A percentile compares a stretch with the other conserved stretches of the same genome.
phyloP scores from a whole-genome alignment of 2,329 filamentous ascomycete genomes.

The Pseudopithomyces chartarum region DNA sequence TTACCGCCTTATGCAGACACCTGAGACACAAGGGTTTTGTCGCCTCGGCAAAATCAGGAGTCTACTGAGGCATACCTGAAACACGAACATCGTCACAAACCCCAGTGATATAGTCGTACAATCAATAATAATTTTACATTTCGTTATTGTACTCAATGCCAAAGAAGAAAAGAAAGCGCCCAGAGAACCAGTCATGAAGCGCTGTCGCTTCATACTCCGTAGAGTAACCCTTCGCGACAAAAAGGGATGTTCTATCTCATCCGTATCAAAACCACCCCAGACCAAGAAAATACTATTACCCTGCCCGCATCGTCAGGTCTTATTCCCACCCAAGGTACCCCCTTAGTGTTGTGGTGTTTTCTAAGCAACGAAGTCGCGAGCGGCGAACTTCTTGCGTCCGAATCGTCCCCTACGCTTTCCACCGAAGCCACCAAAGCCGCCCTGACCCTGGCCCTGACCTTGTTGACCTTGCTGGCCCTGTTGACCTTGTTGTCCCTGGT shows the following conservation, averaged over 20 bases:
- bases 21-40: slow-evolving; percentile 22
- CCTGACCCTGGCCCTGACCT: slow-evolving; percentile 10
- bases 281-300: slow-evolving; percentile 39
- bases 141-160: slow-evolving; percentile 28
- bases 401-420: slow-evolving; percentile 25
- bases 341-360: slow-evolving; percentile 5
- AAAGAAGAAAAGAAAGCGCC: slow-evolving; percentile 26
- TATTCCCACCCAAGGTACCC: neutral
- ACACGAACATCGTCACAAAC: neutral
- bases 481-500: no score
- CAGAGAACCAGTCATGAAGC: slow-evolving; percentile 42
- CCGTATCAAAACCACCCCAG: slow-evolving; percentile 29
- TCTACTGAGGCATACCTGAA: slow-evolving; percentile 6
- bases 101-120: neutral
- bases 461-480: no score
- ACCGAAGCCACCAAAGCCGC: slow-evolving; percentile 16
- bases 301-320: slow-evolving; percentile 14
- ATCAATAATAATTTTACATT: slow-evolving; percentile 38
- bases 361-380: slow-evolving; percentile 41
- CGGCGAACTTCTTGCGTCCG: slow-evolving; percentile 35
- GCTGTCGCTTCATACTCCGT: slow-evolving; percentile 39
- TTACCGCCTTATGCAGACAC: slow-evolving; percentile 13
- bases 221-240: slow-evolving; percentile 30
- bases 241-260: slow-evolving; percentile 33
- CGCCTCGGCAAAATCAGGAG: neutral